phyloP scores from a whole-genome alignment of 2,329 filamentous ascomycete species.

The Amauroascus niger region DNA sequence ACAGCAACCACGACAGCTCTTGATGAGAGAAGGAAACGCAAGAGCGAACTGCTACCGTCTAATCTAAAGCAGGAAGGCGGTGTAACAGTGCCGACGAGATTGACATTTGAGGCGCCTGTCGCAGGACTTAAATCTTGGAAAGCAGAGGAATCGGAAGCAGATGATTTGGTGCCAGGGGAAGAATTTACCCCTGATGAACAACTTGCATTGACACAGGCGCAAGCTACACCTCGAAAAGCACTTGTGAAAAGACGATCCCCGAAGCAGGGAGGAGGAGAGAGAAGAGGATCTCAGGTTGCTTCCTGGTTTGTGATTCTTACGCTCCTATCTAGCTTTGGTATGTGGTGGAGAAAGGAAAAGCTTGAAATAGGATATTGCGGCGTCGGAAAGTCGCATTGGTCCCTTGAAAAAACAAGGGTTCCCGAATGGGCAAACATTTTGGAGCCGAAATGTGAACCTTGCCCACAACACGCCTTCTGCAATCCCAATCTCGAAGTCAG shows the following conservation, averaged over 20 bases:
- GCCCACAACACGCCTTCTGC: slow-evolving; percentile 83
- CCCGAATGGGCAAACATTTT: slow-evolving; percentile 63
- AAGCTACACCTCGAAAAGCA: slow-evolving; percentile 42
- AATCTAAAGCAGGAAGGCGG: slow-evolving; percentile 43
- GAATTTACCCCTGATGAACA: slow-evolving; percentile 92
- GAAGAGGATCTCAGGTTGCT: slow-evolving; percentile 49
- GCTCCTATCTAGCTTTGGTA: slow-evolving; percentile 60
- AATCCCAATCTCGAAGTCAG: slow-evolving; percentile 64
- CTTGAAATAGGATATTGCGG: slow-evolving; percentile 93
- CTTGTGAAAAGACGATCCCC: slow-evolving; percentile 13
- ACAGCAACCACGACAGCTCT: slow-evolving; percentile 22
- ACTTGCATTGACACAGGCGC: slow-evolving; percentile 64
- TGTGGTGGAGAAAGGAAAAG: slow-evolving; percentile 90
- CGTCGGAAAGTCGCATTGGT: slow-evolving; percentile 57
- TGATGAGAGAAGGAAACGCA: slow-evolving; percentile 25
- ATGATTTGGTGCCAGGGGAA: slow-evolving; percentile 62
- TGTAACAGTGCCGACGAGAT: slow-evolving; percentile 46
- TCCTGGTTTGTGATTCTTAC: slow-evolving; percentile 62
- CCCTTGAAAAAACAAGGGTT: slow-evolving; percentile 52
- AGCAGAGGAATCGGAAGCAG: slow-evolving; percentile 44
- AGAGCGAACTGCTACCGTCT: slow-evolving; percentile 26
- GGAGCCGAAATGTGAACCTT: slow-evolving; percentile 77
- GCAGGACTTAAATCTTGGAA: slow-evolving; percentile 31
- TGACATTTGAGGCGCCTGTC: slow-evolving; percentile 50
- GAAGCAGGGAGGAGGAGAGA: slow-evolving; percentile 35